Conservation (phyloP, 2,329 filamentous ascomycete genomes). For the Aspergillus sp. region DNA sequence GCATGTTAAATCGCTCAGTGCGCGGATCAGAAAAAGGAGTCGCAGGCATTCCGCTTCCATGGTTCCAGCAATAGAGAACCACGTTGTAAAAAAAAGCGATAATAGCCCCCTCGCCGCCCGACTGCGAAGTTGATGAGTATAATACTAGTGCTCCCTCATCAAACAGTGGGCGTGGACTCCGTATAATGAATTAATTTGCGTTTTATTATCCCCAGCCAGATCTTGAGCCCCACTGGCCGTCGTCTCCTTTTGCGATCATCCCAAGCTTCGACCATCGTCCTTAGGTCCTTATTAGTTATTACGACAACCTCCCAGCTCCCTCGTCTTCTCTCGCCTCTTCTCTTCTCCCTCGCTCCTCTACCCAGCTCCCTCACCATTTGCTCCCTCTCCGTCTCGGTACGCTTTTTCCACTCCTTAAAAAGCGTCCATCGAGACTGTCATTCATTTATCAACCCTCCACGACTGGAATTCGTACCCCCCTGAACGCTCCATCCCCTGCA, state of each 20-base stretch:
- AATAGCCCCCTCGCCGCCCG: too few species aligned
- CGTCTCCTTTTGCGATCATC: conserved; percentile 13
- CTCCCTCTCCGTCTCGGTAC: conserved; percentile 17
- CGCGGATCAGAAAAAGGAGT: background rate
- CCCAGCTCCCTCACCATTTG: conserved; percentile 12
- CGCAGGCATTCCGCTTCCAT: background rate
- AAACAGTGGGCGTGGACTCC: background rate
- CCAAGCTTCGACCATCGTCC: conserved; percentile 18
- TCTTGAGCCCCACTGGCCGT: conserved; percentile 9
- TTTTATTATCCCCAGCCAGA: conserved; percentile 13
- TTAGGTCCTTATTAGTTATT: conserved; percentile 11
- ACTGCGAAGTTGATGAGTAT: too few species aligned
- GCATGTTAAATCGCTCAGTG: conserved; percentile 1
- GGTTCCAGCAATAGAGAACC: background rate
- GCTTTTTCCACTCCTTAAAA: conserved; percentile 34
- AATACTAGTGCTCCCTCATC: too few species aligned
- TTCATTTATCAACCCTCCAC: conserved; percentile 28
- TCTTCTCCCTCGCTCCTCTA: conserved; percentile 9
- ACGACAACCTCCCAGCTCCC: conserved; percentile 2
- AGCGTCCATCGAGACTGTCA: conserved; percentile 31
- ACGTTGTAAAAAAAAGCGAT: background rate
- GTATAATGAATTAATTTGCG: conserved; percentile 12
- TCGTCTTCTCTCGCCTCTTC: conserved; percentile 17
- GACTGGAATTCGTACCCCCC: conserved; percentile 17
- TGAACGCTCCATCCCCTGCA: conserved; percentile 18